Conservation (phyloP, 139 green algal species). For the Chlamydomonas sp. region DNA sequence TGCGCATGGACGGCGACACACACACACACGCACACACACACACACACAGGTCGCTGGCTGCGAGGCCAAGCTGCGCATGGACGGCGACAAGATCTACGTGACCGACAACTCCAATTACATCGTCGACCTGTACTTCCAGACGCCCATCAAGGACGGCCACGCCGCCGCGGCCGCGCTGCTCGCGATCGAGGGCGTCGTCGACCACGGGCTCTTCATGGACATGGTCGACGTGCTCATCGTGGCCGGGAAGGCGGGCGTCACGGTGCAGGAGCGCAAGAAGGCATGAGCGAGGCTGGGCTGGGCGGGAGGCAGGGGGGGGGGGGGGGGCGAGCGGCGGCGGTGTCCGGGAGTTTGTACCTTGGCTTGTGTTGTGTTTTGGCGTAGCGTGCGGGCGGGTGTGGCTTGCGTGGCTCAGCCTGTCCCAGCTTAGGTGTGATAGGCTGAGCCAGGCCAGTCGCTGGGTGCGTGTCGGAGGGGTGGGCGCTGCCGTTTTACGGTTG, state of each 20-base stretch:
- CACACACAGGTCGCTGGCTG: slow-evolving; percentile 72
- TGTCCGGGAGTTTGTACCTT: too few species aligned
- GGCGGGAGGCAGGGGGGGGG: too few species aligned
- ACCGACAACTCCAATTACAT: slow-evolving; percentile 99
- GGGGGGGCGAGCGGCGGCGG: too few species aligned
- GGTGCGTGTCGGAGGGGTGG: too few species aligned
- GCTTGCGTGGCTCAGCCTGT: too few species aligned
- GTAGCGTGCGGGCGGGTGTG: too few species aligned
- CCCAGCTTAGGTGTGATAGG: too few species aligned
- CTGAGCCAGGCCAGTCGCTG: too few species aligned
- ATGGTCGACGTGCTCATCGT: slow-evolving; percentile 97
- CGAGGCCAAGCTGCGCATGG: slow-evolving; percentile 84
- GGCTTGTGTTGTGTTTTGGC: too few species aligned
- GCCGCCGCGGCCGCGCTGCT: slow-evolving; percentile 79
- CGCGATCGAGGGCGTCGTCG: slow-evolving; percentile 85
- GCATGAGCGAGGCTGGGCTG: too few species aligned
- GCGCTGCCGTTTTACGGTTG: too few species aligned
- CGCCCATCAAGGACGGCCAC: slow-evolving; percentile 61
- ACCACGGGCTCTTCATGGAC: slow-evolving; percentile 97
- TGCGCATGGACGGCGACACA: slow-evolving; percentile 90
- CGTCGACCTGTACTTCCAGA: slow-evolving; percentile 96
- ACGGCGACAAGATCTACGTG: slow-evolving; percentile 91
- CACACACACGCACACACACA: too few species aligned
- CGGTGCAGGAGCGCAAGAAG: slow-evolving; percentile 59
- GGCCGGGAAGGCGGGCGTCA: slow-evolving; percentile 75